Conservation (phyloP, 495 filamentous ascomycete genomes). For the Lasiosphaeriaceae sp. region DNA sequence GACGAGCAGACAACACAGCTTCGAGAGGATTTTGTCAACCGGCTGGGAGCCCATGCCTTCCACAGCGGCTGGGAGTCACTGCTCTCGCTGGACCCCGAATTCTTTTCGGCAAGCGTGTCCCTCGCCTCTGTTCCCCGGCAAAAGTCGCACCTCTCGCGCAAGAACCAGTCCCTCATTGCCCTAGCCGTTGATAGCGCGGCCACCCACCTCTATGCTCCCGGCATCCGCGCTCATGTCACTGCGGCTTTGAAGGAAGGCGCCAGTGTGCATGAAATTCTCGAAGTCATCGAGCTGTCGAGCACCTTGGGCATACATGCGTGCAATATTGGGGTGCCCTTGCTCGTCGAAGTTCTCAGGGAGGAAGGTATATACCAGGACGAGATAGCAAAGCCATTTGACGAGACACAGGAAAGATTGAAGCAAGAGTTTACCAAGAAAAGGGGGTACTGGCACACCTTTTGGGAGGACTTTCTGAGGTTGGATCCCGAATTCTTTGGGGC, state of each 20-base stretch:
- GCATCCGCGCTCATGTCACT: constrained; percentile 29
- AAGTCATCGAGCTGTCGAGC: constrained; percentile 34
- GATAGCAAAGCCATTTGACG: constrained; percentile 21
- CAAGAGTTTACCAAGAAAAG: constrained; percentile 31
- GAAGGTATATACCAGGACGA: constrained; percentile 24
- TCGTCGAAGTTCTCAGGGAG: constrained; percentile 40
- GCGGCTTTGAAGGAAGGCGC: constrained; percentile 34
- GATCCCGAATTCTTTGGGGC: constrained; percentile 44
- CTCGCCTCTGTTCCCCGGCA: constrained; percentile 25
- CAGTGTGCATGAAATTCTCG: constrained; percentile 32
- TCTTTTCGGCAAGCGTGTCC: constrained; percentile 31
- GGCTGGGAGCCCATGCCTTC: constrained; percentile 17
- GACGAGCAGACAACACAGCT: constrained; percentile 8
- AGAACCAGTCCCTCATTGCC: constrained; percentile 36
- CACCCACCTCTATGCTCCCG: constrained; percentile 38
- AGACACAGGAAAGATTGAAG: constrained; percentile 26
- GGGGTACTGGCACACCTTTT: constrained; percentile 43
- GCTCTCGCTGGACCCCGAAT: constrained; percentile 24
- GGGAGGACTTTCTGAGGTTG: constrained; percentile 40
- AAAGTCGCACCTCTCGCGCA: constrained; percentile 33
- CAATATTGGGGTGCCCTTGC: constrained; percentile 41
- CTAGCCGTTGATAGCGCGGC: constrained; percentile 35
- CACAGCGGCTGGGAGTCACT: constrained; percentile 30
- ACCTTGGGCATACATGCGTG: constrained; percentile 43
- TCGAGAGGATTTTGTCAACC: constrained; percentile 14